These are phyloP conservation scores for Rhizodiscina lignyota DNA, from an alignment of 495 filamentous ascomycete species.

Conservation along the genomic window DNA sequence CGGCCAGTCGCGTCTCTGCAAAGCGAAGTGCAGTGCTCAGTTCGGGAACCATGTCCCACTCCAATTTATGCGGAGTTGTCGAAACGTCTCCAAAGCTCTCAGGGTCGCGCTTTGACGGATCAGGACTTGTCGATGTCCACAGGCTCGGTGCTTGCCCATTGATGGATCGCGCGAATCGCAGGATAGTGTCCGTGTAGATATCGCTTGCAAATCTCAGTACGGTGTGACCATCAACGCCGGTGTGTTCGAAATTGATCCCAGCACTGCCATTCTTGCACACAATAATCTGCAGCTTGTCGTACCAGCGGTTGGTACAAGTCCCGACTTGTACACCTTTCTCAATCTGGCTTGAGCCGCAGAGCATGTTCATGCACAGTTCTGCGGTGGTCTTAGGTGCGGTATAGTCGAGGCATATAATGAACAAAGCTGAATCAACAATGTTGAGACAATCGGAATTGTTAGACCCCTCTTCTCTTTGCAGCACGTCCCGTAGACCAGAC, in stretches of 20 bases:
- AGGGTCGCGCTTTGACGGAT: conserved; percentile 87
- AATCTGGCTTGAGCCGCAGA: conserved; percentile 85
- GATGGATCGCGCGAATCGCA: conserved; percentile 89
- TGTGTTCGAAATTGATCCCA: conserved; percentile 98
- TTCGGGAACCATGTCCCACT: conserved; percentile 95
- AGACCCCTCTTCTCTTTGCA: conserved; percentile 69
- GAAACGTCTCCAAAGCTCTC: conserved; percentile 86
- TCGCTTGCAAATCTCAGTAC: conserved; percentile 92
- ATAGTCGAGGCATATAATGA: conserved; percentile 82
- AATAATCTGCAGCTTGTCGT: conserved; percentile 97
- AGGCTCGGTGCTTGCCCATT: conserved; percentile 85
- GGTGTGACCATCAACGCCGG: conserved; percentile 93
- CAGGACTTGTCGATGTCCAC: conserved; percentile 81
- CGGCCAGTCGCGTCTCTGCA: conserved; percentile 85
- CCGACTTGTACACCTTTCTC: conserved; percentile 89
- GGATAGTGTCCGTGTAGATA: conserved; percentile 93
- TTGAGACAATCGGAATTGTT: conserved; percentile 91
- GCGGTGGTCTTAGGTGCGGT: conserved; percentile 66
- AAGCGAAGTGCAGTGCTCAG: conserved; percentile 83
- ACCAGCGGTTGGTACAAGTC: conserved; percentile 97
- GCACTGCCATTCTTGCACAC: conserved; percentile 97
- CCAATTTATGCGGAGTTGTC: conserved; percentile 87
- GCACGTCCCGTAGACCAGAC: conserved; percentile 78
- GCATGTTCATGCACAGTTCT: conserved; percentile 90
- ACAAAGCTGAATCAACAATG: conserved; percentile 89